Evolutionary conservation across 2,329 filamentous ascomycete genomes (phyloP), one percentile per base, ranked within the genome.

Genomic region (Cladosporium sp.): DNA sequence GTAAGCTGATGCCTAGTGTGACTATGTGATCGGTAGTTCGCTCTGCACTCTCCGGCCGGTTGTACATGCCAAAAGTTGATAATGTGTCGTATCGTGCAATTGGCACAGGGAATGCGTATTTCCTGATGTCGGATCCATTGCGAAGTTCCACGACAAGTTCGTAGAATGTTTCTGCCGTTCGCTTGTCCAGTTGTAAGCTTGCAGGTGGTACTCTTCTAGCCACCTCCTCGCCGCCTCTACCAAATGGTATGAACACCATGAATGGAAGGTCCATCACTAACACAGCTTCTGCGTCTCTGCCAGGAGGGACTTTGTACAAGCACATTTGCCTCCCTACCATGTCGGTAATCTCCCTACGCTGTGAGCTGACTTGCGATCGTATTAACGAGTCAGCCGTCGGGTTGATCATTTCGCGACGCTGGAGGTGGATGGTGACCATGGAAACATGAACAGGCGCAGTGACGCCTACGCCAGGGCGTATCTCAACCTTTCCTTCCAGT

Each of bases 51-150:
- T 97, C 94, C 18, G 93, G 94, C 64, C 93, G 90, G 80, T 98
- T 98, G 83, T 98, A 99, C 95, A 98, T 98, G 79, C 95, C 95
- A 80, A 99, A 99, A 1, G 95, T 98, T 50, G 93, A 97, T 58
- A 99, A 83, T 1, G 94, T 99, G 78, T 99, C 95, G 81, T 98
- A 99, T 75, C 95, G 86, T 71, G 92, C 88, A 72, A 99, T 87
- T 1, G 94, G 94, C 46, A 98, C 91, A 1, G 95, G 92, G 72
- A 97, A 97, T 5, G 88, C 84, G 79, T 96, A 95, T 79, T 96
- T 96, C 79, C 91, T 92, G 80, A 97, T 92, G 68, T 91, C 88
- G 72, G 88, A 88, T 46, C 63, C 63, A 72, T 90, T 89, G 76
- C 98, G 94, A 26, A 99, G 90, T 61, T 91, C 96, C 61, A 99